A percentile compares a stretch with the other conserved stretches of the same genome.
These are phyloP conservation scores for Vigna nakashimae DNA, from an alignment of 306 rosid species.

Conservation along the genomic window DNA sequence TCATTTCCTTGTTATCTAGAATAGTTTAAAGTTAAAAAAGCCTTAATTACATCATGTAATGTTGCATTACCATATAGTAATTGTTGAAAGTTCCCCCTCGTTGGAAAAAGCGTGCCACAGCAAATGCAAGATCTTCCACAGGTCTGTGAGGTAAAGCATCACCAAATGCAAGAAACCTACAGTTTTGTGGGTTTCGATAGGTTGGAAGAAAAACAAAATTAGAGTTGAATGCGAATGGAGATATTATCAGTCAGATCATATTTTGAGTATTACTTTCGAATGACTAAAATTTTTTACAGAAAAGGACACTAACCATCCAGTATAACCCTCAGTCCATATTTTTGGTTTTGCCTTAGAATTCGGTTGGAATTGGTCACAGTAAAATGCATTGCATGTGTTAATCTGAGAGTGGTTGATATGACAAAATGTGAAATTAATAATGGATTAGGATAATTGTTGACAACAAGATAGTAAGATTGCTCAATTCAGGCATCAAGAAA, in stretches of 20 bases:
- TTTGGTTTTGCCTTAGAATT: constrained; percentile 80
- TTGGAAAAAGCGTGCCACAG: constrained; percentile 93
- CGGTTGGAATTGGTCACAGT: constrained; percentile 88
- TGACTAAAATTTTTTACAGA: not conserved
- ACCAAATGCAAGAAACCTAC: constrained; percentile 85
- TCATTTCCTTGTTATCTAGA: not conserved
- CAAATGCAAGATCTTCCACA: constrained; percentile 86
- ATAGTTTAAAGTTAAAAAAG: constrained; percentile 1
- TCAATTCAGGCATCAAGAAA: constrained; percentile 7
- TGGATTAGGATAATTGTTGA: not conserved
- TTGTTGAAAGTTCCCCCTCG: constrained; percentile 92
- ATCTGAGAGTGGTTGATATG: constrained; percentile 61
- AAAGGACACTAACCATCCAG: constrained; percentile 73
- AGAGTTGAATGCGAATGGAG: constrained; percentile 6
- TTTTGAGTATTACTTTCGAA: constrained; percentile 31
- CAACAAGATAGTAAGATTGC: constrained; percentile 1
- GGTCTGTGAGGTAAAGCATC: constrained; percentile 86
- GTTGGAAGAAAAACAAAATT: not conserved
- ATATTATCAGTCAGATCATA: constrained; percentile 2
- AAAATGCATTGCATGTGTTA: constrained; percentile 89
- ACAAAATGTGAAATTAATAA: not conserved
- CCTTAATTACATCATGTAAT: not conserved
- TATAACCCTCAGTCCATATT: constrained; percentile 93
- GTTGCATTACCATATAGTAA: constrained; percentile 83
- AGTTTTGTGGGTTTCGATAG: not conserved